A percentile compares a stretch with the other conserved stretches of the same genome.
Conservation (phyloP, 768 basidiomycete species). For the Collybiopsis luxurians region DNA sequence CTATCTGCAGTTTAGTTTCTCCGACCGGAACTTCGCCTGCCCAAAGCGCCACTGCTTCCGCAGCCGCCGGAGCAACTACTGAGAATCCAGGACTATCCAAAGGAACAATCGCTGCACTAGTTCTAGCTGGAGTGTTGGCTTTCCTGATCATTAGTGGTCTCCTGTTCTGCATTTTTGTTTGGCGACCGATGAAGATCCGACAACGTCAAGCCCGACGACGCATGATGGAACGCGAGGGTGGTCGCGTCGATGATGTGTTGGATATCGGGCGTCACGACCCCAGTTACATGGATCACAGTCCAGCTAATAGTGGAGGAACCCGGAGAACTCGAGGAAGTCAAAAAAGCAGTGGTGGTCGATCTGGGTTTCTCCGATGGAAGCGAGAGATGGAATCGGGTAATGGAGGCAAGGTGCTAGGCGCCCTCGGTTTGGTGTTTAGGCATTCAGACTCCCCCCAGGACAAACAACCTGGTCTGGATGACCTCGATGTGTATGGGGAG, state of each 20-base stretch:
- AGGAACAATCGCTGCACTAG: constrained; percentile 68
- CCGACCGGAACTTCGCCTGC: constrained; percentile 15
- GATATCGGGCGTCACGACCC: constrained; percentile 12
- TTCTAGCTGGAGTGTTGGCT: constrained; percentile 53
- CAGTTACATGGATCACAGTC: constrained; percentile 2
- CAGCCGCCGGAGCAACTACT: constrained; percentile 12
- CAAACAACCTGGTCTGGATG: constrained; percentile 17
- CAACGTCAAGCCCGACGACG: constrained; percentile 12
- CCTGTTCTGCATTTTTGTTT: constrained; percentile 43
- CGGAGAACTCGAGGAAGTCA: constrained; percentile 4
- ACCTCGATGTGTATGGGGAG: constrained; percentile 23
- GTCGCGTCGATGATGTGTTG: constrained; percentile 18
- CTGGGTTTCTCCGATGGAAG: constrained; percentile 44
- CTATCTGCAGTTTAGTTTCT: constrained; percentile 7
- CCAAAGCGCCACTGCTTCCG: constrained; percentile 11
- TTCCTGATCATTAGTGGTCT: constrained; percentile 40
- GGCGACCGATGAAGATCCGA: constrained; percentile 44
- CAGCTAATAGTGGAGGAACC: constrained; percentile 1
- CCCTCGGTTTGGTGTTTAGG: constrained; percentile 38
- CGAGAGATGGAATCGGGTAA: constrained; percentile 34
- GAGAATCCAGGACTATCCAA: constrained; percentile 26
- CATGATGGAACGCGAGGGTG: constrained; percentile 8
- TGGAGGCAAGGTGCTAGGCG: constrained; percentile 24
- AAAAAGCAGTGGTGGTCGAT: constrained; percentile 26
- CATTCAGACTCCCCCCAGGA: constrained; percentile 32